Evolutionary conservation across 2,329 filamentous ascomycete genomes (phyloP).

Genomic region (Diplodia sapinea): DNA sequence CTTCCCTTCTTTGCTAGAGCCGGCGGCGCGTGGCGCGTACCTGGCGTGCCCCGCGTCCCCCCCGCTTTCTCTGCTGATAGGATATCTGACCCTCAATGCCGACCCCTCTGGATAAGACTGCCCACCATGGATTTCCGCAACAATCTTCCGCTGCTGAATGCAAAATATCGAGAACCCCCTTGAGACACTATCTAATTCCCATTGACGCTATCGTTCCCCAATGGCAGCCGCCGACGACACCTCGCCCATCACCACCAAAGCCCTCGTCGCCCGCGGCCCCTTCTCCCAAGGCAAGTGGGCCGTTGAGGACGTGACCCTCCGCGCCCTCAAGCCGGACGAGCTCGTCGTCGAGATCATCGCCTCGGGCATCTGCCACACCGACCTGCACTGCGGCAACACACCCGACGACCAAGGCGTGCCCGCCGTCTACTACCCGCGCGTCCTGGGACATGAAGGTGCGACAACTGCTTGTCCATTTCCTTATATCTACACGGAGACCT

Average conservation of each 20-base stretch:
- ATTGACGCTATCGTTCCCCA: background rate
- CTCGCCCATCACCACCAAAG: constrained; percentile 32
- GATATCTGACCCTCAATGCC: constrained; percentile 11
- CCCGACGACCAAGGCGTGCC: constrained; percentile 35
- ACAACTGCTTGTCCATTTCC: too few relatives aligned
- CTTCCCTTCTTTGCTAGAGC: constrained; percentile 3
- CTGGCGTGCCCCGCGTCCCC: background rate
- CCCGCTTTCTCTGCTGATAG: constrained; percentile 12
- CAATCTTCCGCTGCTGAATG: background rate
- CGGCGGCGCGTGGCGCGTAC: background rate
- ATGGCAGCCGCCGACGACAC: background rate
- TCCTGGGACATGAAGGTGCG: constrained; percentile 60
- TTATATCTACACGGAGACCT: background rate
- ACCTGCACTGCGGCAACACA: constrained; percentile 53
- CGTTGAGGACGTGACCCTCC: constrained; percentile 45
- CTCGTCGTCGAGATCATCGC: constrained; percentile 59
- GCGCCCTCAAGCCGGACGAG: constrained; percentile 50
- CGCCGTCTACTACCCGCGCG: constrained; percentile 50
- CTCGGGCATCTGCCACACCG: constrained; percentile 61
- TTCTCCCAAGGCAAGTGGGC: constrained; percentile 46
- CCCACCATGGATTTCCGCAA: background rate
- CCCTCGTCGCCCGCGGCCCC: constrained; percentile 47
- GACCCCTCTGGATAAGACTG: constrained; percentile 19
- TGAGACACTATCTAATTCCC: background rate
- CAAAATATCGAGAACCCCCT: background rate